A percentile compares a stretch with the other conserved stretches of the same genome.
Evolutionary conservation across 108 stramenopile genomes (phyloP).

Genomic region (Nitzschia putrida): DNA sequence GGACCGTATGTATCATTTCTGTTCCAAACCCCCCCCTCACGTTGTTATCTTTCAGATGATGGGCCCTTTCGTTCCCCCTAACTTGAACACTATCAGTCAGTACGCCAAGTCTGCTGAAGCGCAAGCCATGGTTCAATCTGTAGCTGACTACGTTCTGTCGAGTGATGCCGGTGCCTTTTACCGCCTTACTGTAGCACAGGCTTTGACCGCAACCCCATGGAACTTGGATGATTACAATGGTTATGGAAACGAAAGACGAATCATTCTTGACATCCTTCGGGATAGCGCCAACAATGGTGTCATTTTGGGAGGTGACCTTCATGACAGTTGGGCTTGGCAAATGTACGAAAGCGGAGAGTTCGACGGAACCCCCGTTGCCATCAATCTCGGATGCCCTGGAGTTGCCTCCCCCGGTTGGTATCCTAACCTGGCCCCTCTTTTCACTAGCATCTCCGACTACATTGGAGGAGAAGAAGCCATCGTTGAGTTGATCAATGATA

Average conservation of each 20-base stretch:
- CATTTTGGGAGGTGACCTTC: slow-evolving; percentile 30
- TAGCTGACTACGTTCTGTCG: neutral
- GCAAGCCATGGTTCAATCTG: neutral
- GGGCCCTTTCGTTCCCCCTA: slow-evolving; percentile 7
- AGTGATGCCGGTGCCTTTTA: neutral
- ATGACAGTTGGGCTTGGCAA: slow-evolving; percentile 32
- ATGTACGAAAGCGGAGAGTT: slow-evolving; percentile 17
- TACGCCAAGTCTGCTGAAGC: neutral
- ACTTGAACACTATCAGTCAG: slow-evolving; percentile 1
- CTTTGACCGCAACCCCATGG: neutral
- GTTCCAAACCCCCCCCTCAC: no score
- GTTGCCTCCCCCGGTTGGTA: slow-evolving; percentile 34
- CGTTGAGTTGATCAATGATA: slow-evolving; percentile 1
- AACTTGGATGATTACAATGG: slow-evolving; percentile 32
- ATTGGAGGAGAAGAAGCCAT: slow-evolving; percentile 15
- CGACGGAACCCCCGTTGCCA: slow-evolving; percentile 18
- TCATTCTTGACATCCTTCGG: slow-evolving; percentile 20
- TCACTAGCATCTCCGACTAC: neutral
- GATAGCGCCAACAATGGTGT: slow-evolving; percentile 29
- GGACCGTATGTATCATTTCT: no score
- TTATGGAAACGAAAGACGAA: slow-evolving; percentile 21
- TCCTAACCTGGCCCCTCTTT: neutral
- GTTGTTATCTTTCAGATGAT: neutral
- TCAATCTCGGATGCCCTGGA: slow-evolving; percentile 26
- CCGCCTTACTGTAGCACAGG: neutral